phyloP scores from a whole-genome alignment of 2,329 filamentous ascomycete genomes.

The Claviceps paspali region DNA sequence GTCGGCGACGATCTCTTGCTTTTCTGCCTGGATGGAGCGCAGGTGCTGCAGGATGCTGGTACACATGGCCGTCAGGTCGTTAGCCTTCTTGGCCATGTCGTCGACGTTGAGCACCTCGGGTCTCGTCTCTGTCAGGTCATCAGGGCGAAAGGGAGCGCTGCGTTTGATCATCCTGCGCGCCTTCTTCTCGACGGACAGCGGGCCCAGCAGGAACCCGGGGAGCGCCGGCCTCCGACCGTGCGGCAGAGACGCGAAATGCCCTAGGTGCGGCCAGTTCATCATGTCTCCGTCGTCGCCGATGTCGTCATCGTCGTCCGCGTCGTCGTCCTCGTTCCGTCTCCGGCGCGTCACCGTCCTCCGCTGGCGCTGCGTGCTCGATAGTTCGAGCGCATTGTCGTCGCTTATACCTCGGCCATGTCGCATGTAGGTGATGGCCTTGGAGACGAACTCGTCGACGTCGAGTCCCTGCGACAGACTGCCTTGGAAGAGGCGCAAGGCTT shows the following conservation, averaged over 20 bases:
- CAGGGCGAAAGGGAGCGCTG: conserved; percentile 52
- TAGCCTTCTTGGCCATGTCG: conserved; percentile 63
- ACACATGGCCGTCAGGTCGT: conserved; percentile 66
- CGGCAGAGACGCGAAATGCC: conserved; percentile 60
- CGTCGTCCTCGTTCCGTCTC: conserved; percentile 29
- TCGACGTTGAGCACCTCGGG: conserved; percentile 64
- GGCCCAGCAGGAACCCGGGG: conserved; percentile 74
- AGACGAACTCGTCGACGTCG: conserved; percentile 82
- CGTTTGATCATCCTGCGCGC: conserved; percentile 55
- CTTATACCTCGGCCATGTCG: conserved; percentile 43
- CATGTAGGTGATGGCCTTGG: conserved; percentile 84
- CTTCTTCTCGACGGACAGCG: conserved; percentile 78
- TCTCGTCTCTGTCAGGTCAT: conserved; percentile 52
- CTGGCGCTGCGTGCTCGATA: conserved; percentile 33
- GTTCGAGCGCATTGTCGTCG: conserved; percentile 33
- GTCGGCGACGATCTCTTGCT: conserved; percentile 30
- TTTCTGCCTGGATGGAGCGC: conserved; percentile 27
- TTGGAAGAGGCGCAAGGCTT: conserved; percentile 56
- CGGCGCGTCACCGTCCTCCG: conserved; percentile 19
- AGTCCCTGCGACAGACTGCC: conserved; percentile 61
- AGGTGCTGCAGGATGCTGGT: conserved; percentile 55
- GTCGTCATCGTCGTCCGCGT: conserved; percentile 38
- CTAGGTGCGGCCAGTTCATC: conserved; percentile 76
- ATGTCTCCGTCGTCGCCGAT: conserved; percentile 61
- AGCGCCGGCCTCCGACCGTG: conserved; percentile 59